These are phyloP conservation scores for Syzygium syzygioides DNA, from an alignment of 441 rosid species.

Conservation along the genomic window DNA sequence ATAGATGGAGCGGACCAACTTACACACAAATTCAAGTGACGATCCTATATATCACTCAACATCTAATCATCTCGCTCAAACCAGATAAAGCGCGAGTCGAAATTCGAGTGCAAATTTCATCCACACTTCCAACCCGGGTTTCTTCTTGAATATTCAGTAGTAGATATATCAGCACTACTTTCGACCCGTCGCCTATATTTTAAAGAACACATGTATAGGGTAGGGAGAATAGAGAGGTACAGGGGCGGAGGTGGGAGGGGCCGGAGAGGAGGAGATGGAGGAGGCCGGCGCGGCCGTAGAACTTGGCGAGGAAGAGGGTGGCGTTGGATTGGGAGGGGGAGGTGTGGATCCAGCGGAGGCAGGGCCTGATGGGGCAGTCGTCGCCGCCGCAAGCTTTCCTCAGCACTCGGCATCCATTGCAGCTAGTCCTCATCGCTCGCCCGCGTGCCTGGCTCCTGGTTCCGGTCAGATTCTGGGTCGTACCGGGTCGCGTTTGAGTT, in stretches of 20 bases:
- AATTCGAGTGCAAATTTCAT: neutral
- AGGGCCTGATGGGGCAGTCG: conserved; percentile 17
- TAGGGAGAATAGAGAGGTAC: neutral
- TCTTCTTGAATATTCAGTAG: neutral
- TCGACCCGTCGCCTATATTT: neutral
- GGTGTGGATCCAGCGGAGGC: neutral
- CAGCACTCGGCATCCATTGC: conserved; percentile 34
- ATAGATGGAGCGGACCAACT: neutral
- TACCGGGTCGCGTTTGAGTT: neutral
- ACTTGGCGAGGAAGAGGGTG: neutral
- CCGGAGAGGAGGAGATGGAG: neutral
- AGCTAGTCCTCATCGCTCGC: conserved; percentile 11
- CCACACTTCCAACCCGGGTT: neutral
- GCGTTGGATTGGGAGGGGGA: neutral
- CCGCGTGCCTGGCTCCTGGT: neutral
- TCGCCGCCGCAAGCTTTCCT: conserved; percentile 23
- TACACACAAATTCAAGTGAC: neutral
- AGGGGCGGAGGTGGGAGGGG: neutral
- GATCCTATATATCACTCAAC: neutral
- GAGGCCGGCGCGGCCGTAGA: neutral
- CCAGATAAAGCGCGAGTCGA: neutral
- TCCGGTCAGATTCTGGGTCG: neutral
- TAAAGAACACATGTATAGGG: neutral
- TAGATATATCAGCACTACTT: neutral
- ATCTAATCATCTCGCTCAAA: neutral